Conservation (phyloP, 768 basidiomycete species). For the Hydnomerulius pinastri region DNA sequence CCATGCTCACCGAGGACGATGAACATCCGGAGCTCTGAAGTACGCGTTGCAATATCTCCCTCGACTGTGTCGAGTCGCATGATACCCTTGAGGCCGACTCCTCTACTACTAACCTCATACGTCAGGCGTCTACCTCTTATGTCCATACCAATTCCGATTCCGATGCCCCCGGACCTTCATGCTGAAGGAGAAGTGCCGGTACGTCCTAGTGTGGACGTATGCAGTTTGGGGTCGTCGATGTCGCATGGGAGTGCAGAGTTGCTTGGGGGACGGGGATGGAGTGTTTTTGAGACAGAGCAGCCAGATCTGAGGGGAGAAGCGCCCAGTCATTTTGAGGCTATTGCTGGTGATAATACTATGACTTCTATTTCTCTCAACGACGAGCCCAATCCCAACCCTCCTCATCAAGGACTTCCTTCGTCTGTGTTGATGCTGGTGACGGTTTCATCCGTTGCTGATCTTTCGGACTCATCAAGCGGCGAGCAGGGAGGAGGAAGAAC, state of each 20-base stretch:
- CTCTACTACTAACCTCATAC: too few species aligned
- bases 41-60: constrained; percentile 1
- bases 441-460: too few species aligned
- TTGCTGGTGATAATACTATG: too few species aligned
- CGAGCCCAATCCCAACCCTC: too few species aligned
- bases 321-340: too few species aligned
- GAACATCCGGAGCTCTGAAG: background rate
- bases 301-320: too few species aligned
- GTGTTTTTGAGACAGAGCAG: too few species aligned
- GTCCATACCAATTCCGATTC: too few species aligned
- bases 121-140: background rate
- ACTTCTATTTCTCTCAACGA: too few species aligned
- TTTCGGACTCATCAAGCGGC: background rate
- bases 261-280: too few species aligned
- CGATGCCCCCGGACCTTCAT: background rate
- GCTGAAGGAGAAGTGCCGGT: background rate
- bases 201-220: constrained; percentile 8
- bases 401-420: too few species aligned
- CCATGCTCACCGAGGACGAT: constrained; percentile 4
- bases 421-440: too few species aligned
- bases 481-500: background rate
- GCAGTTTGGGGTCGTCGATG: constrained; percentile 6
- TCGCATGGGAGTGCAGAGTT: constrained; percentile 11
- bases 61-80: constrained; percentile 8
- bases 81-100: constrained; percentile 6